Evolutionary conservation across 2,329 filamentous ascomycete genomes (phyloP).

Genomic region (Pseudogymnoascus pannorum): DNA sequence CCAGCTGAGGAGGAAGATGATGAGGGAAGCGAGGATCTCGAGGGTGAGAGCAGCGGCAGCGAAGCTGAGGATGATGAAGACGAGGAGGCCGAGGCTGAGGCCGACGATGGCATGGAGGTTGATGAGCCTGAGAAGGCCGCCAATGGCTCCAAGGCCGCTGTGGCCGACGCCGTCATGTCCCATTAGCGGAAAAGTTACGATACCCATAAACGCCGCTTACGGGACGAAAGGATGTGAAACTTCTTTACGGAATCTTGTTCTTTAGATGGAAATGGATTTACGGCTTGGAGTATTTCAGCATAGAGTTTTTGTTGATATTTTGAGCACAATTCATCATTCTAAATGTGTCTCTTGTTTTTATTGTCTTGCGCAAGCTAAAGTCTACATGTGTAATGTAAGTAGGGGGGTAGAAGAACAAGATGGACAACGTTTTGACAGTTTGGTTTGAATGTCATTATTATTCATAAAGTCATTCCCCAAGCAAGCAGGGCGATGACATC

Average conservation of each 20-base stretch:
- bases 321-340: constrained; percentile 3
- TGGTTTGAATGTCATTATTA: not conserved
- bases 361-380: not conserved
- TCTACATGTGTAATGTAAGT: not conserved
- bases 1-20: constrained; percentile 56
- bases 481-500: not conserved
- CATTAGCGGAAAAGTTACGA: constrained; percentile 17
- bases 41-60: constrained; percentile 67
- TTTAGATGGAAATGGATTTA: constrained; percentile 3
- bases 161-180: constrained; percentile 26
- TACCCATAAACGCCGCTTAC: not conserved
- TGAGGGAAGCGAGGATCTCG: constrained; percentile 70
- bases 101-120: constrained; percentile 43
- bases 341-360: not conserved
- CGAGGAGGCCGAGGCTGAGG: constrained; percentile 43
- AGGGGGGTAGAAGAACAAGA: not conserved
- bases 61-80: constrained; percentile 63
- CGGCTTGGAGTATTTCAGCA: not conserved
- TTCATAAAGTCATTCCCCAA: not conserved
- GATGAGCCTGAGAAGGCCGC: constrained; percentile 32
- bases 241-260: constrained; percentile 1
- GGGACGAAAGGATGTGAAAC: not conserved
- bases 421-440: not conserved
- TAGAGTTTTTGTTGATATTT: constrained; percentile 3
- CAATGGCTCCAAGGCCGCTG: constrained; percentile 15